Evolutionary conservation across 140 eudicot genomes (phyloP).

Genomic region (Senecio squalidus): DNA sequence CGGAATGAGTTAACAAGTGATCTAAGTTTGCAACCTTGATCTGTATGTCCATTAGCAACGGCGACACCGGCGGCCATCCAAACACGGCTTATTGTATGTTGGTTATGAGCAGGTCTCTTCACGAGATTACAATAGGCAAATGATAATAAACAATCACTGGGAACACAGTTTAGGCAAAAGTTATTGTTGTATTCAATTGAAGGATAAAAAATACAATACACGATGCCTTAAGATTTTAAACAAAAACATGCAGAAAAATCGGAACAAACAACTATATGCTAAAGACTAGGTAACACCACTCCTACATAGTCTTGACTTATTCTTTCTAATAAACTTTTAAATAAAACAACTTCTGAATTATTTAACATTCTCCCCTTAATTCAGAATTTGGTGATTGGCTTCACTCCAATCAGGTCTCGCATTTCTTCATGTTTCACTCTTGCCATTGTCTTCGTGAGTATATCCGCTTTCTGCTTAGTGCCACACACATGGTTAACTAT

Average conservation of each 20-base stretch:
- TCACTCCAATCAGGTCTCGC: background rate
- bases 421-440: background rate
- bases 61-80: slow-evolving; percentile 32
- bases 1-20: slow-evolving; percentile 32
- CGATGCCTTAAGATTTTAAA: no score
- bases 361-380: slow-evolving; percentile 1
- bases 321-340: no score
- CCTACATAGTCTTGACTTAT: no score
- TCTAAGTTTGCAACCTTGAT: slow-evolving; percentile 36
- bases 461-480: background rate
- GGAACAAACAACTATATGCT: no score
- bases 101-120: background rate
- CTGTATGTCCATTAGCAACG: slow-evolving; percentile 27
- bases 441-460: background rate
- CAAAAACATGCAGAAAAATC: no score
- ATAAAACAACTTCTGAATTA: background rate
- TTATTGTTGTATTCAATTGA: no score
- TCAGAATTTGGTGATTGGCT: background rate
- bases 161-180: no score
- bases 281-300: no score
- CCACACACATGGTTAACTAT: background rate
- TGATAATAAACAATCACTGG: no score
- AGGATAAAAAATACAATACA: no score
- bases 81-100: slow-evolving; percentile 29
- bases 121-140: no score